Evolutionary conservation across 2,329 filamentous ascomycete species (phyloP), one percentile per base, ranked within the genome.

Genomic region (Nemania serpens): DNA sequence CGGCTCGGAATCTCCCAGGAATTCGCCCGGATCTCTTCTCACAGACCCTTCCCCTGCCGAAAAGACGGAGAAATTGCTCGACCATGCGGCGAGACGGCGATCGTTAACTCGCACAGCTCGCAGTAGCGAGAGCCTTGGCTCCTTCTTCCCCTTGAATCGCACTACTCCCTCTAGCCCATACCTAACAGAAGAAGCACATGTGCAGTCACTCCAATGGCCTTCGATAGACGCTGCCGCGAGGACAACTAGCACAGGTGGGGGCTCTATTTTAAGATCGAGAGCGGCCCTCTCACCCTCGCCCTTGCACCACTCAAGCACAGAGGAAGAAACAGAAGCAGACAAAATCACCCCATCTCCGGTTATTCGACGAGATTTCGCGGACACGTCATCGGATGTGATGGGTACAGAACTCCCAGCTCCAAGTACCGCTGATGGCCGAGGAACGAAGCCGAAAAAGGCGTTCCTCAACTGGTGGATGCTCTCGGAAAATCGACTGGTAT

Each of bases 171-270:
- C 63, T 11, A 72, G 62, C 52, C 64, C 67, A n/a, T 66, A 68
- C 34, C 54, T 66, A 20, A 64, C 63, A 5, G 69, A 71, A 22
- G 68, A 71, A 39, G 50, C 66, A 10, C 65, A 68, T 25, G 63
- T 66, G 10, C 66, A 65, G 12, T 68, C 66, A n/a, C 62, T 68
- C 5, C 62, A 67, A 36, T 65, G 65, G 12, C 57, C 67, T 1
- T 57, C 55, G 54, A 70, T 69, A 22, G 64, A 64, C 6, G 36
- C 49, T 17, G 20, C 18, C 2, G 17, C 55, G 15, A 63, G 46
- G 6, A 52, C 12, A n/a, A 54, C 52, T 20, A 67, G 55, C 48
- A 54, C 57, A 9, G 59, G 58, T 18, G 64, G 41, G 2, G 49
- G 48, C 17, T 55, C 56, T 6, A 46, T 58, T 3, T 36, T 61